Evolutionary conservation across 352 stramenopile species (phyloP), one percentile per base, ranked within the genome.

Genomic region (Pythium vanterpoolii): DNA sequence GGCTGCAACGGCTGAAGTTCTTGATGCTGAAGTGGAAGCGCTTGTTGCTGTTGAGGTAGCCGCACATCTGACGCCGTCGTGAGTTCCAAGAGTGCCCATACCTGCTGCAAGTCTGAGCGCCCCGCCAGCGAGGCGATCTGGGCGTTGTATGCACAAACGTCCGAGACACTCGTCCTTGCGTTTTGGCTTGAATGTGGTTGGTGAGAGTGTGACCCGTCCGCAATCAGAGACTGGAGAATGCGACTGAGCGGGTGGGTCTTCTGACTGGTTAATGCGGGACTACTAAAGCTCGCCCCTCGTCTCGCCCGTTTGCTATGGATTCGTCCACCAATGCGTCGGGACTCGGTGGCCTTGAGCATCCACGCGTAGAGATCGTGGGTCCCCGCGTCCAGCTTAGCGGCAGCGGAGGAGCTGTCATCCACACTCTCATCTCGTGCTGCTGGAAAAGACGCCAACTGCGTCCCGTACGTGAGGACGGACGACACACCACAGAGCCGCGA

Each of bases 31-130:
- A 46, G 47, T 16, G 46, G 56, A 33, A 55, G 44, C 23, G 7
- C 19, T 8, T 38, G 40, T 27, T 57, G 60, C 19, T 44, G 51
- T 7, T 54, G 51, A 7, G 78, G 77, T 4, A 86, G 31, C 23
- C 79, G 63, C 4, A 89, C 62, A 9, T 70, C 59, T 0, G 83
- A 69, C 8, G 86, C 73, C 13, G 71, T 79, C 19, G 82, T 86
- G 23, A 92, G 77, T 48, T 89, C 78, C 5, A 95, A 55, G 4
- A 95, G 47, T 16, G 81, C 88, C 86, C 86, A 95, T 50, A 93
- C 79, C 53, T 93, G 79, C 21, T 86, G 69, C n/a, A 93, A 71
- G 54, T 95, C 86, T 0, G 68, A 71, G 2, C 85, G 69, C 6
- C 83, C 83, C 28, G 79, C 77, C 8, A 90, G 57, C 5, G 66